Evolutionary conservation across 768 basidiomycete species (phyloP).

Genomic region (Mycena rosella): DNA sequence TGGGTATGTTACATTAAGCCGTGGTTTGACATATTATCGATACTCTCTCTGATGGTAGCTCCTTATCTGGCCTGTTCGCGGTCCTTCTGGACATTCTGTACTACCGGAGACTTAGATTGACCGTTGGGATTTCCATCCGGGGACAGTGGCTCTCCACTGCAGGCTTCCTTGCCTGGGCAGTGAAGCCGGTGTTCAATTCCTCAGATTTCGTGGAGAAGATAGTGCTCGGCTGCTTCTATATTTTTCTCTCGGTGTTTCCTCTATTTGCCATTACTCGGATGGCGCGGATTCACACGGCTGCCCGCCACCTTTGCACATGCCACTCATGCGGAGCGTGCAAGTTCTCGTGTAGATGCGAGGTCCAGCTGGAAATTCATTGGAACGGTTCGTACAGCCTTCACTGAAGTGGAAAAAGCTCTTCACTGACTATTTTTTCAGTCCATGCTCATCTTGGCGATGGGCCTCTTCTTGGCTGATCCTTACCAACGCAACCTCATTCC

Average conservation of each 20-base stretch:
- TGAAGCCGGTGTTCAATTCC: constrained; percentile 16
- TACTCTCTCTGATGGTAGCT: constrained; percentile 17
- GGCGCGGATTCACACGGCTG: constrained; percentile 21
- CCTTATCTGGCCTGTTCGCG: constrained; percentile 11
- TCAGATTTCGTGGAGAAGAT: constrained; percentile 18
- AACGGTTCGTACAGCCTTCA: constrained; percentile 20
- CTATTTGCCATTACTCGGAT: constrained; percentile 25
- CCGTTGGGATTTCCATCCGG: constrained; percentile 20
- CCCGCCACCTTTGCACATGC: constrained; percentile 20
- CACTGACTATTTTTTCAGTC: constrained; percentile 19
- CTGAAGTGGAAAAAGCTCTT: constrained; percentile 19
- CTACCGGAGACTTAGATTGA: constrained; percentile 19
- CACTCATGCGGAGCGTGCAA: constrained; percentile 21
- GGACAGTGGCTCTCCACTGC: constrained; percentile 22
- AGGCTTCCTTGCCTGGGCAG: constrained; percentile 11
- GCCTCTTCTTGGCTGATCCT: constrained; percentile 22
- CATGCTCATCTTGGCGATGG: constrained; percentile 22
- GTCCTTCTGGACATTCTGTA: constrained; percentile 21
- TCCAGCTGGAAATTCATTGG: constrained; percentile 22
- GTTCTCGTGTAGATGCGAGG: constrained; percentile 24
- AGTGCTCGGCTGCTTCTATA: constrained; percentile 13
- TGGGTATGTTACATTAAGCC: constrained; percentile 18
- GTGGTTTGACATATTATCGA: constrained; percentile 17
- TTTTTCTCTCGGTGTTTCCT: constrained; percentile 16
- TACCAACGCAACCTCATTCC: constrained; percentile 15